Base-by-base conservation (phyloP, 2,329 filamentous ascomycete genomes). In the Aotearoamyces nothofagi region DNA sequence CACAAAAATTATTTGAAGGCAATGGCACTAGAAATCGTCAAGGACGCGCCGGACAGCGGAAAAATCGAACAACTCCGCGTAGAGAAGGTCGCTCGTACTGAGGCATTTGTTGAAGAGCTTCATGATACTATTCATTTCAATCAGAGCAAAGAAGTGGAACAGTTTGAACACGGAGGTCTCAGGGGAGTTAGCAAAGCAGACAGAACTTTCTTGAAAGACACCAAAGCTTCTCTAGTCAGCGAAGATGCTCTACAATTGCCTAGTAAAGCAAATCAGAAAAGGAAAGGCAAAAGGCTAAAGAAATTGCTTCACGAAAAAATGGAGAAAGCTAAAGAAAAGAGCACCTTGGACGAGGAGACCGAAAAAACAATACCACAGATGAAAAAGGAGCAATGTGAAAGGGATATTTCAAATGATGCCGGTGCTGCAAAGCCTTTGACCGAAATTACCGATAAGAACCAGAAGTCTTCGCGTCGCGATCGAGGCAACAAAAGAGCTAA, bases 281-380 rank as follows among this genome's bases (percentile, higher is more conserved):
- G 19, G 8, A n/a, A n/a, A 22, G 15, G 17, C n/a, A 15, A 26
- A 10, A 11, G 17, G 24, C 11, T 26, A 7, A 24, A 9, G 9
- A 13, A 24, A 7, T 12, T 15, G 11, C 24, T 26, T 16, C 15
- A 11, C 15, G 15, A 26, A 10, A 15, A 26, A 7, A 26, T n/a
- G 12, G 24, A 14, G 3, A 15, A 12, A 6, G 24, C 24, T 7
- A 16, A 26, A 15, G 24, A 26, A 15, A 26, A 15, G n/a, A 15
- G 24, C 12, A 26, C 24, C 5, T 26, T 15, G n/a, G 15, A 26
- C 17, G 24, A 11, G 12, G 10, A 14, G 7, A 26, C 7, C n/a
- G 24, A 15, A 7, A 26, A 26, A 15, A 26, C 24, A 15, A 10
- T 26, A 5, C 24, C 24, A 8, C 24, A 26, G 15, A 15, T 26